Base-by-base conservation (phyloP, 2,329 filamentous ascomycete genomes). In the Cercospora sesami region DNA sequence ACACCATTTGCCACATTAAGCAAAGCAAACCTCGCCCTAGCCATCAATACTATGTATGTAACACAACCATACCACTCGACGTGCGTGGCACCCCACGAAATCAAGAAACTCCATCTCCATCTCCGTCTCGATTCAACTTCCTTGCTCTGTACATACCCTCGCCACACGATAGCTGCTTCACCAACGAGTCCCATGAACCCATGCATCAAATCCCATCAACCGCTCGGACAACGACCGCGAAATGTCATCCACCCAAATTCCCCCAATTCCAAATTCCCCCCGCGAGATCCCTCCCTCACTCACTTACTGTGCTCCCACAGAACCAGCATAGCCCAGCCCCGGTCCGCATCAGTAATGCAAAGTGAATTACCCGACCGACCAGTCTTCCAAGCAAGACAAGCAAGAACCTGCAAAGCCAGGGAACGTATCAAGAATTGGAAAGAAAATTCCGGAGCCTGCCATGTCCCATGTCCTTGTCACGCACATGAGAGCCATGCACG, bases 391-490 rank as follows among this genome's bases (percentile, higher is more conserved):
- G 16, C 33, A 36, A 14, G 12, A n/a, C 36, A 39, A 39, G 33
- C 33, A n/a, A 36, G n/a, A 42, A 8, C 36, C 36, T 42, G 36
- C 36, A 42, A 42, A 16, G 36, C 36, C 36, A 42, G 36, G 36
- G 36, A 39, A 39, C 3, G 36, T 42, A 42, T 42, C 36, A 42
- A 42, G 36, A n/a, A 42, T 39, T n/a, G 16, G 9, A 10, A 10
- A 7, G 7, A n/a, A n/a, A 42, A 14, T 42, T 42, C 21, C 58
- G 58, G 58, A 39, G 42, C 31, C 30, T 60, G n/a, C 58, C 58
- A 60, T 10, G 21, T 48, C 36, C 59, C 59, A 61, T 61, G 59
- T 61, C 28, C 59, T 42, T 48, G 26, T 23, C 33, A 61, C 16
- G 6, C 36, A 28, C 30, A 61, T 39, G 36, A 30, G 36, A 60